Evolutionary conservation across 805 yeast genomes (phyloP), one percentile per base, ranked within the genome.

Genomic region (Candida ficus): DNA sequence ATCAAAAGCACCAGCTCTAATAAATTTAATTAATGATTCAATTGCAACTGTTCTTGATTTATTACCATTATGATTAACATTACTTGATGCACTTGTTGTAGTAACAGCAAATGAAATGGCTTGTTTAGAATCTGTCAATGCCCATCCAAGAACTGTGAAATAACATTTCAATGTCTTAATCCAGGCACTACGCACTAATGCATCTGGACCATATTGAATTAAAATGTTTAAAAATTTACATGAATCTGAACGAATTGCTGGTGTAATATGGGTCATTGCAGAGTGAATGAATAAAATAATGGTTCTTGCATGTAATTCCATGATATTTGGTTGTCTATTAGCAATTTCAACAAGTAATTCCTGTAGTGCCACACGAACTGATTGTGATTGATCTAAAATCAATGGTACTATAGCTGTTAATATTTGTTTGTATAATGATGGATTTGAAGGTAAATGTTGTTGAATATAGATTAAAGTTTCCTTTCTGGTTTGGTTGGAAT

Each of bases 251-350:
- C 96, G 73, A 21, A 93, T 79, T 4, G 77, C 78, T 1, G 88
- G 80, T 23, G 74, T 74, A 30, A 93, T 83, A 58, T 93, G 97
- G 14, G 97, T 84, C 96, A 93, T 91, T 4, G 96, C 95, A 38
- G 91, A 82, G 50, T 83, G 84, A 14, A 91, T 70, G 58, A 83
- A 90, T 23, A 91, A 68, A n/a, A 84, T 71, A 40, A 83, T 56
- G 17, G 73, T 62, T 45, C 78, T 64, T 53, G 79, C 66, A 65
- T 83, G 87, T 20, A 83, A 59, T 41, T 74, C 76, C 44, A 83
- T 61, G 21, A 83, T 64, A 4, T 76, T 75, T 0, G 75, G 70
- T 49, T 78, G 80, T 20, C 61, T 61, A 12, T 58, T 53, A 3
- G 78, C 75, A 26, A 79, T 66, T 7, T 70, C 68, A 4, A 63